Percentiles rank a stretch among this genome's conserved stretches.
These are phyloP conservation scores for Herpetomonas tarakana DNA, from an alignment of 208 protist genomes.

Conservation along the genomic window DNA sequence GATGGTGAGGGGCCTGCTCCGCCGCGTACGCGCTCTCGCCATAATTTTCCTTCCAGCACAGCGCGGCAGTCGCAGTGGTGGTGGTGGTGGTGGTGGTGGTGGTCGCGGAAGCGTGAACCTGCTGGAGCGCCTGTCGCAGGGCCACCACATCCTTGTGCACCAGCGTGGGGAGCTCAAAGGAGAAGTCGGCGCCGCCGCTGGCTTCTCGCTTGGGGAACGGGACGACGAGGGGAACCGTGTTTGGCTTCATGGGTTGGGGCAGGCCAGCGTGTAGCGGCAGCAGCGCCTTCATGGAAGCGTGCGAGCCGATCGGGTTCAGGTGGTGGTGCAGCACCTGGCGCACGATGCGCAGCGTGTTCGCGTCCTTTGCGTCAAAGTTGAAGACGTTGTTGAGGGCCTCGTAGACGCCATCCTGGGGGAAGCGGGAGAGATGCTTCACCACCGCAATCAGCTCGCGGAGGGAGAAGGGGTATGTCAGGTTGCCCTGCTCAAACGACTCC, in stretches of 20 bases:
- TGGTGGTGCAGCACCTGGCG: conserved; percentile 54
- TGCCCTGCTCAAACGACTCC: conserved; percentile 74
- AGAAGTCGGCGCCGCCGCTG: neutral
- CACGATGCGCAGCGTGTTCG: conserved; percentile 69
- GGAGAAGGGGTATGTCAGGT: conserved; percentile 88
- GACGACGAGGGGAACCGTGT: conserved; percentile 19
- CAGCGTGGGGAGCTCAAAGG: neutral
- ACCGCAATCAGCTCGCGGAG: conserved; percentile 94
- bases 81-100: neutral
- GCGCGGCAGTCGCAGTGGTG: neutral
- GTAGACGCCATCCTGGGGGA: conserved; percentile 85
- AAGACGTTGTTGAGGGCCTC: conserved; percentile 82
- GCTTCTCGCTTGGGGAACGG: conserved; percentile 11
- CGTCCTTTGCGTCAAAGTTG: conserved; percentile 79
- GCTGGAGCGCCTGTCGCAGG: neutral
- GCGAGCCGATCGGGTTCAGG: conserved; percentile 31
- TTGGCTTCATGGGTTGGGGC: conserved; percentile 23
- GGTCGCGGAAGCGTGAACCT: neutral
- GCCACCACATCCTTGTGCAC: neutral
- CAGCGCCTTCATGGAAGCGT: conserved; percentile 40
- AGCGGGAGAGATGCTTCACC: conserved; percentile 89
- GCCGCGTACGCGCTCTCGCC: conserved; percentile 21
- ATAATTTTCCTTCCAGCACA: conserved; percentile 28
- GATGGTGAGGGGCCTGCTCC: neutral
- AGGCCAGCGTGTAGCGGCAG: conserved; percentile 40